Evolutionary conservation across 345 rosid species (phyloP), one percentile per base, ranked within the genome.

Genomic region (Heritiera littoralis): DNA sequence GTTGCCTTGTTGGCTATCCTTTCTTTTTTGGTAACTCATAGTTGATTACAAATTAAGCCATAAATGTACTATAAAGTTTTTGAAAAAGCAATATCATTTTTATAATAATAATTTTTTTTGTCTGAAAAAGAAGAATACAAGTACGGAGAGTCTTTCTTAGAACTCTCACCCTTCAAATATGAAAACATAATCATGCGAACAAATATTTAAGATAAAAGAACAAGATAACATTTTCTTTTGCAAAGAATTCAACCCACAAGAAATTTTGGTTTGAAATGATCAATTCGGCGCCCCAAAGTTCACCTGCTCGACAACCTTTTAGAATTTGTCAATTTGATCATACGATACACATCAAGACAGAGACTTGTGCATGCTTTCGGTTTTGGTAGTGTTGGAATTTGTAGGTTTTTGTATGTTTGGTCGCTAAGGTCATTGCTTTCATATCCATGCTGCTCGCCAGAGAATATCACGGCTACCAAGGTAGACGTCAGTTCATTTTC

Each of bases 381-480:
- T 23, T 23, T 23, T 23, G 28, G 28, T 35, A 3, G 38, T 35
- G 38, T 2, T 35, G 38, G 38, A 35, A 35, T 35, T 35, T 35
- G 38, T 23, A 23, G 28, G 28, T 23, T 23, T 23, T 23, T 23
- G 28, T 23, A 35, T 35, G 38, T 3, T 72, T 20, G 46, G 72
- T 51, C 52, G 63, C 63, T 8, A 40, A 38, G 59, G 49, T 79
- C 30, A 8, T 14, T 61, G 56, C 9, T 32, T 79, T 61, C 56
- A 35, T 3, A 58, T 18, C 18, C 14, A 6, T 38, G 13, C 5
- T 3, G 17, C 2, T 4, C 60, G 46, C 18, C 32, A 68, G 60
- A 59, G 48, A 78, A 51, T 2, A 12, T 48, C 51, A 68, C 30
- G 17, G 40, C 75, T 23, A 45, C 11, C 80, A 74, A 55, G 54